These are phyloP conservation scores for Chenopodium quinoa DNA, from an alignment of 148 eudicot genomes.

Conservation along the genomic window DNA sequence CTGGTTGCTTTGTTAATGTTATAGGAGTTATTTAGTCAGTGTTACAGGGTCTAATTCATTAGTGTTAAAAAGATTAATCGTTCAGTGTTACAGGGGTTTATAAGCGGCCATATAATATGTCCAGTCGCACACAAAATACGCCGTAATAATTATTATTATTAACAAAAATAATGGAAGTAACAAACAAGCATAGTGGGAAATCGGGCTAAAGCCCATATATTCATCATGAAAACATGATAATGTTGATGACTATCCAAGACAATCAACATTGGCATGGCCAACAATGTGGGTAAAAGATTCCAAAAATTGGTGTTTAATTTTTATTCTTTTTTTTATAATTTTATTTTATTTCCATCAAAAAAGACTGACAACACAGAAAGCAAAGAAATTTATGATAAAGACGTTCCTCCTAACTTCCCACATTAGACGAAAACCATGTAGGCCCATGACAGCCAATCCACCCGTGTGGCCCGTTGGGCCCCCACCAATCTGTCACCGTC, in stretches of 20 bases:
- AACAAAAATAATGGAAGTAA: background rate
- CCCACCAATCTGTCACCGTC: background rate
- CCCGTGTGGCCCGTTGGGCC: conserved; percentile 28
- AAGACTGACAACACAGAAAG: conserved; percentile 33
- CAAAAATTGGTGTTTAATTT: conserved; percentile 2
- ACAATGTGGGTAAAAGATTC: conserved; percentile 23
- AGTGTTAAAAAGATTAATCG: too few relatives aligned
- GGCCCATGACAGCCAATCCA: conserved; percentile 26
- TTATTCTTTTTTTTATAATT: background rate
- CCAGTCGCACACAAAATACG: too few relatives aligned
- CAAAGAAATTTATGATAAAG: conserved; percentile 20
- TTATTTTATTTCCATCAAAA: background rate
- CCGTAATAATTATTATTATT: background rate
- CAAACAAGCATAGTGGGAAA: conserved; percentile 12
- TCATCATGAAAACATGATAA: conserved; percentile 14
- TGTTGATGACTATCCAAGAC: conserved; percentile 18
- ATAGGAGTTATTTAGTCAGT: too few relatives aligned
- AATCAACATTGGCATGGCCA: conserved; percentile 15
- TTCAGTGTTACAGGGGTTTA: too few relatives aligned
- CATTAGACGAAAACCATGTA: background rate
- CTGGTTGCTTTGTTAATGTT: too few relatives aligned
- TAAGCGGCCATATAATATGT: too few relatives aligned
- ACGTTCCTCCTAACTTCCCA: conserved; percentile 23
- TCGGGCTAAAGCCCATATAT: conserved; percentile 2
- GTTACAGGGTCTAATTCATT: too few relatives aligned